phyloP scores from a whole-genome alignment of 2,329 filamentous ascomycete species.

The Pyricularia sp. region DNA sequence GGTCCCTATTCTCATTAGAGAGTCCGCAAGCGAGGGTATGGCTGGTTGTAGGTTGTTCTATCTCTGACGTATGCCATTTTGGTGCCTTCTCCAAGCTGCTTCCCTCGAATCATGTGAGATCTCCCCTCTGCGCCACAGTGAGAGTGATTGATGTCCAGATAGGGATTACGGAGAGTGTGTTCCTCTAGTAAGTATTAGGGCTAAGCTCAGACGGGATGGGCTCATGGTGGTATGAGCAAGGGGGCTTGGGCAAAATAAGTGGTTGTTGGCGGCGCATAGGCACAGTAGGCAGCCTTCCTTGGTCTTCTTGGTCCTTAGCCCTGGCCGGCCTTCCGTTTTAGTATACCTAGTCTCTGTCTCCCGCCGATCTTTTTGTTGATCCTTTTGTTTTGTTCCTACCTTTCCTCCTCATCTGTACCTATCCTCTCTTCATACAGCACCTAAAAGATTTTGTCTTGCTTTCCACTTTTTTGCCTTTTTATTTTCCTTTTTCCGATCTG shows the following conservation, averaged over 20 bases:
- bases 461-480: background rate
- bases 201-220: background rate
- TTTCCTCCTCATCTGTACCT: background rate
- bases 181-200: background rate
- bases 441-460: background rate
- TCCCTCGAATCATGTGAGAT: background rate
- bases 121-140: background rate
- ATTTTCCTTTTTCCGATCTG: background rate
- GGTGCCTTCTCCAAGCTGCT: background rate
- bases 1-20: background rate
- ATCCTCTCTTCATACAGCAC: background rate
- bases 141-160: background rate
- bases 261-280: background rate
- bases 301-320: background rate
- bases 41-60: background rate
- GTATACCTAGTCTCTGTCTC: background rate
- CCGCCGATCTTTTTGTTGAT: slow-evolving; percentile 1
- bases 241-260: slow-evolving; percentile 1
- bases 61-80: background rate
- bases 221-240: background rate
- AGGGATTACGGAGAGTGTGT: background rate
- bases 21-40: background rate
- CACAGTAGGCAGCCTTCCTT: background rate
- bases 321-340: background rate
- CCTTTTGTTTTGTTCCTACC: slow-evolving; percentile 3